Evolutionary conservation across 805 yeast genomes (phyloP), one percentile per base, ranked within the genome.

Genomic region (Yarrowia porcina): DNA sequence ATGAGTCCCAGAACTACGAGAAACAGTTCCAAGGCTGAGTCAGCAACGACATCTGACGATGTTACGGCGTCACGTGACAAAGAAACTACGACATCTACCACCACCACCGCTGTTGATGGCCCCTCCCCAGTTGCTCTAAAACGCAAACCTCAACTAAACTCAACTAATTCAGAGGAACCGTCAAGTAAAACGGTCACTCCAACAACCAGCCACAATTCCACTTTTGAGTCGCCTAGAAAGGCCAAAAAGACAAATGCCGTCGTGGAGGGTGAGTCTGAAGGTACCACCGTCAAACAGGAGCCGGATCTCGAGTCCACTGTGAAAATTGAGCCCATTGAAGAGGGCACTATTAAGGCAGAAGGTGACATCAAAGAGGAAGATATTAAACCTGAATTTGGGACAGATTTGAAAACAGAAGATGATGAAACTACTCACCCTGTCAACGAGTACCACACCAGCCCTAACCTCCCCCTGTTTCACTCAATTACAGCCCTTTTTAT

Each of bases 101-200:
- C n/a, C n/a, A n/a, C n/a, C n/a, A n/a, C n/a, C n/a, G n/a, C n/a
- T n/a, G n/a, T n/a, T n/a, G n/a, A n/a, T n/a, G n/a, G 17, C 54
- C 13, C 11, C 11, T 23, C 57, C 21, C 33, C 33, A 33, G 57
- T 49, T 49, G 57, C 57, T 33, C 57, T 49, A 21, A 33, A 49
- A 49, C 57, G 57, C 32, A 6, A 15, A 8, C 52, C 15, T 20
- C 36, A 10, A 18, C n/a, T 32, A 6, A 21, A n/a, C 12, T 28
- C 50, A 44, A 27, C 50, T 4, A 44, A 17, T 11, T 44, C 35
- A 17, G 35, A 28, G 17, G 50, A 27, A 7, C 12, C 23, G 7
- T 28, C 50, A 44, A 44, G 23, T 44, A 44, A 44, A 12, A 3
- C n/a, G 50, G 17, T 35, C 17, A 41, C 45, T 15, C 52, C 52